Conservation (phyloP, 306 rosid genomes). For the Rubus parviflorus region DNA sequence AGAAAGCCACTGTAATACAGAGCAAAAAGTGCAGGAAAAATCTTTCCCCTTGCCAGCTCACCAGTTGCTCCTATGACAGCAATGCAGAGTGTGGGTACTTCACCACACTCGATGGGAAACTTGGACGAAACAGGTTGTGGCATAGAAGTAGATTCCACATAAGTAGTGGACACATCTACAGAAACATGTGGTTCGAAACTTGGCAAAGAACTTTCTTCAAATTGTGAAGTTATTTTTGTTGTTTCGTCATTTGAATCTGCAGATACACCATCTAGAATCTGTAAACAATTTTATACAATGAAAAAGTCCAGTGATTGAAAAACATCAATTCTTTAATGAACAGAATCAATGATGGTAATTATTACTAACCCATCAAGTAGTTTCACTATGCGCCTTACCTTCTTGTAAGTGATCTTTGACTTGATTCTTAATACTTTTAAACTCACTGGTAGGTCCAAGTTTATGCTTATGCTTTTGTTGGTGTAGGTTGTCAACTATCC, state of each 20-base stretch:
- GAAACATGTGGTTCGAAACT: slow-evolving; percentile 24
- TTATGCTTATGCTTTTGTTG: slow-evolving; percentile 27
- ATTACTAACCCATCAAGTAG: slow-evolving; percentile 41
- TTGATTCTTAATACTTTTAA: slow-evolving; percentile 36
- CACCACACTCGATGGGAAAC: slow-evolving; percentile 28
- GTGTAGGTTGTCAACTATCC: slow-evolving; percentile 56
- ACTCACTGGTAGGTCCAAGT: slow-evolving; percentile 34
- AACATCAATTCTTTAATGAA: background rate
- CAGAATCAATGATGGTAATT: background rate
- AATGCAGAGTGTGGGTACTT: slow-evolving; percentile 68
- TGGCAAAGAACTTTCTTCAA: slow-evolving; percentile 29
- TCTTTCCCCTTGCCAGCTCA: slow-evolving; percentile 80
- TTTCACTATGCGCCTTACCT: slow-evolving; percentile 32
- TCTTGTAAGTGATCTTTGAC: slow-evolving; percentile 38
- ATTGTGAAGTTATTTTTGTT: slow-evolving; percentile 12
- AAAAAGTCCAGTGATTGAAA: background rate
- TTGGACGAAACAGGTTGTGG: slow-evolving; percentile 36
- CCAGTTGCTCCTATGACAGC: slow-evolving; percentile 96
- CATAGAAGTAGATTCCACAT: slow-evolving; percentile 37
- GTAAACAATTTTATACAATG: background rate
- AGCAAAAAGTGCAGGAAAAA: slow-evolving; percentile 92
- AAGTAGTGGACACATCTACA: slow-evolving; percentile 35
- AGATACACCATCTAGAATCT: slow-evolving; percentile 1
- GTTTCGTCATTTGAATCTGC: slow-evolving; percentile 29
- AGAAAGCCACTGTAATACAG: slow-evolving; percentile 87